These are phyloP conservation scores for Jamesozyma jinghongensis DNA, from an alignment of 805 yeast species.

Conservation along the genomic window DNA sequence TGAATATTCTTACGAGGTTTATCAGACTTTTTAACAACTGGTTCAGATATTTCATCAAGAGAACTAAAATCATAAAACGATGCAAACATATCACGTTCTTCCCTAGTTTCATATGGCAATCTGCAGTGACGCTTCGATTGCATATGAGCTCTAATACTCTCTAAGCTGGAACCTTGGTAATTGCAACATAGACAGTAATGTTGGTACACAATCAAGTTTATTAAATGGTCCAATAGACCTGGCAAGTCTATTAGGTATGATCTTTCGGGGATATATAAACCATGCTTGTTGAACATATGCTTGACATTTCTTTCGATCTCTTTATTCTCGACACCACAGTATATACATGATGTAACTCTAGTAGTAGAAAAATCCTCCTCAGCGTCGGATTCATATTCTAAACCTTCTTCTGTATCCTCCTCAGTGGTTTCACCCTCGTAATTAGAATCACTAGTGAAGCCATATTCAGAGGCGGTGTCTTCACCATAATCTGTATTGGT, in stretches of 20 bases:
- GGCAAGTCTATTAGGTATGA: constrained; percentile 54
- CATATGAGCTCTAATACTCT: constrained; percentile 87
- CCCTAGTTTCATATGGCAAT: constrained; percentile 77
- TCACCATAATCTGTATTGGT: constrained; percentile 30
- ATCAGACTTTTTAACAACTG: constrained; percentile 7
- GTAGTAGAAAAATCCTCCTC: background rate
- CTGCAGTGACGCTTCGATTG: constrained; percentile 75
- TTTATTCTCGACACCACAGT: constrained; percentile 44
- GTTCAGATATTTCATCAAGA: constrained; percentile 37
- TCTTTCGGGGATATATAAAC: constrained; percentile 80
- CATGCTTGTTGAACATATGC: constrained; percentile 76
- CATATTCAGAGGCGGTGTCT: constrained; percentile 46
- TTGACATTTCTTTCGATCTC: constrained; percentile 51
- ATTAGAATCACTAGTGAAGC: constrained; percentile 35
- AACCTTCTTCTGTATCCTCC: constrained; percentile 16
- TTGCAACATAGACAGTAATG: constrained; percentile 74
- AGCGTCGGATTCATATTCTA: constrained; percentile 20
- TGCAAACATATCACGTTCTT: constrained; percentile 66
- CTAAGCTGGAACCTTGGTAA: constrained; percentile 75
- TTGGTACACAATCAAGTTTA: constrained; percentile 75
- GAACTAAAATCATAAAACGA: constrained; percentile 79
- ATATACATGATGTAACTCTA: constrained; percentile 41
- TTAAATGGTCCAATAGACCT: constrained; percentile 69
- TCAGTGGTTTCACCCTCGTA: constrained; percentile 29
- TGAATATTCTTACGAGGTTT: constrained; percentile 27